Conservation (phyloP, 1,139 yeast species). For the Saccharomyces hybrid region DNA sequence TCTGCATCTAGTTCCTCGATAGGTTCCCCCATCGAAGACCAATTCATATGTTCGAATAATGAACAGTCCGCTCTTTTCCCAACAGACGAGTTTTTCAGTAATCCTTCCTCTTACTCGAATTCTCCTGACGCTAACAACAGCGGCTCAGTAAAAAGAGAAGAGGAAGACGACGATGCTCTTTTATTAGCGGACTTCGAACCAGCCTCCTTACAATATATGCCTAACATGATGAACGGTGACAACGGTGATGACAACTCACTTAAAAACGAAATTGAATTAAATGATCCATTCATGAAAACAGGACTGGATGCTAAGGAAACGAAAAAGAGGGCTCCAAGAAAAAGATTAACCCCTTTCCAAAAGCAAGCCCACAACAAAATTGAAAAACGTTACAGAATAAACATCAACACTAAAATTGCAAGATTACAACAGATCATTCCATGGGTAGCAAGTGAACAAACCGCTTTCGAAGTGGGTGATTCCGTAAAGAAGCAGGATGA, state of each 20-base stretch:
- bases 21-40: slow-evolving; percentile 20
- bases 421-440: slow-evolving; percentile 56
- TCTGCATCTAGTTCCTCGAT: slow-evolving; percentile 24
- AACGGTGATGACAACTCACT: slow-evolving; percentile 2
- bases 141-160: background rate
- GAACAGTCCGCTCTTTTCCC: slow-evolving; percentile 1
- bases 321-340: slow-evolving; percentile 46
- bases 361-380: slow-evolving; percentile 66
- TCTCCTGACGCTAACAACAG: slow-evolving; percentile 4
- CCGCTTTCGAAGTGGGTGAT: slow-evolving; percentile 48
- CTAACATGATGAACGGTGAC: slow-evolving; percentile 3
- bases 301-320: slow-evolving; percentile 10
- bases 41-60: background rate
- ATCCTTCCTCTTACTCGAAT: slow-evolving; percentile 10
- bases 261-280: background rate
- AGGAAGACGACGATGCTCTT: background rate
- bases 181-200: background rate
- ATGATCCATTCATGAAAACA: slow-evolving; percentile 4
- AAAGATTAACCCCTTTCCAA: slow-evolving; percentile 52
- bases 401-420: slow-evolving; percentile 63
- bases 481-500: slow-evolving; percentile 12
- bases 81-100: slow-evolving; percentile 6
- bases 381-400: slow-evolving; percentile 61
- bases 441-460: slow-evolving; percentile 48
- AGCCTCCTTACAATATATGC: background rate